Conservation (phyloP, 2,329 filamentous ascomycete genomes). For the Tricladium varicosporioides region DNA sequence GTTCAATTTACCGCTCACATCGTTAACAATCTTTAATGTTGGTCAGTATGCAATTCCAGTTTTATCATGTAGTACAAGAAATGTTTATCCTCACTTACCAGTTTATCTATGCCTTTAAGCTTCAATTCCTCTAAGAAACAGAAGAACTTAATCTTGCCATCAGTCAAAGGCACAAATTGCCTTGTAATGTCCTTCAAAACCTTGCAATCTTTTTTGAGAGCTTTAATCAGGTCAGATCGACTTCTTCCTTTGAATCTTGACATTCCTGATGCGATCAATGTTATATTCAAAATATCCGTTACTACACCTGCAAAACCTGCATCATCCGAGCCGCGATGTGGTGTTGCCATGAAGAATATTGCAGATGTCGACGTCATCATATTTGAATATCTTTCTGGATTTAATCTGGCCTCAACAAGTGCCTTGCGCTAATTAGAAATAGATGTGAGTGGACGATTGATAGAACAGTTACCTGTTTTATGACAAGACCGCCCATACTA, state of each 20-base stretch:
- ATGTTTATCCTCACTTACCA: not conserved
- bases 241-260: slow-evolving; percentile 1
- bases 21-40: slow-evolving; percentile 6
- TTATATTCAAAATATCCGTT: not conserved
- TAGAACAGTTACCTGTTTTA: slow-evolving; percentile 7
- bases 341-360: slow-evolving; percentile 39
- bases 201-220: slow-evolving; percentile 4
- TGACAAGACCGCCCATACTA: slow-evolving; percentile 17
- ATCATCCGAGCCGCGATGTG: slow-evolving; percentile 35
- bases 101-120: not conserved
- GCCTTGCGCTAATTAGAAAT: slow-evolving; percentile 4
- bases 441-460: not conserved
- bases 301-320: slow-evolving; percentile 1
- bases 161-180: slow-evolving; percentile 12
- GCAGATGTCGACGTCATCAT: slow-evolving; percentile 28
- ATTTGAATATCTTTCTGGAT: slow-evolving; percentile 16
- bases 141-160: slow-evolving; percentile 11
- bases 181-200: slow-evolving; percentile 9
- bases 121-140: slow-evolving; percentile 15
- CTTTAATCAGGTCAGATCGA: slow-evolving; percentile 9
- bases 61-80: too few relatives aligned
- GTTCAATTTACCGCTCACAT: slow-evolving; percentile 1
- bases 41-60: not conserved
- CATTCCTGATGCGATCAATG: not conserved
- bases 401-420: slow-evolving; percentile 2